These are phyloP conservation scores for Aphanomyces stellatus DNA, from an alignment of 352 stramenopile genomes.

Conservation along the genomic window DNA sequence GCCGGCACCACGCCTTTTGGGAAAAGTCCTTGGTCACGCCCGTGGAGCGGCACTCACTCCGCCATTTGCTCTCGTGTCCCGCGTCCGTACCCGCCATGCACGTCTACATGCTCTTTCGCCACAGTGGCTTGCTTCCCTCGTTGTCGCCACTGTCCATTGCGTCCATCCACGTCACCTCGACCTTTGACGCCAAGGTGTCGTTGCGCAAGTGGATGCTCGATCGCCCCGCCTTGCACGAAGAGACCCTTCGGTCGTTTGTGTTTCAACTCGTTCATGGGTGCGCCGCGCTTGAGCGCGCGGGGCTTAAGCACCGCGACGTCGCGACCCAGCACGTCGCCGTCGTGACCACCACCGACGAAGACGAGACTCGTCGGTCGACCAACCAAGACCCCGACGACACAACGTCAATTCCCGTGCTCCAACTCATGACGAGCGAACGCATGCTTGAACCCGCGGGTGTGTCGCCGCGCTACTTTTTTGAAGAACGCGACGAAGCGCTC, in stretches of 20 bases:
- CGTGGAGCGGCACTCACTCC: conserved; percentile 54
- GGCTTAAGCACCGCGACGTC: conserved; percentile 41
- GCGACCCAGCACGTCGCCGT: conserved; percentile 50
- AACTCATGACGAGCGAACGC: conserved; percentile 3
- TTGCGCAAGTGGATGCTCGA: not conserved
- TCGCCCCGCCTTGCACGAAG: not conserved
- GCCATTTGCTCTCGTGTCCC: conserved; percentile 37
- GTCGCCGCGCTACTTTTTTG: conserved; percentile 1
- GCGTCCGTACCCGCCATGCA: conserved; percentile 49
- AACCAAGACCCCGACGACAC: not conserved
- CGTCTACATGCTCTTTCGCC: conserved; percentile 64
- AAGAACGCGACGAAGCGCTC: conserved; percentile 2
- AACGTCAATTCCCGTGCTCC: conserved; percentile 21
- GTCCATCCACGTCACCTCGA: not conserved
- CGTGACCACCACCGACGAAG: conserved; percentile 14
- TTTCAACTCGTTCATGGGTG: conserved; percentile 53
- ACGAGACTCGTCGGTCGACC: not conserved
- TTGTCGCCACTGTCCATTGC: conserved; percentile 21
- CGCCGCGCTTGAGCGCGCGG: conserved; percentile 38
- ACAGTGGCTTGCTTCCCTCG: conserved; percentile 27
- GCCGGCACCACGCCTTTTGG: conserved; percentile 53
- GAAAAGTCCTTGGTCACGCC: conserved; percentile 52
- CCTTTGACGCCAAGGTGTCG: not conserved
- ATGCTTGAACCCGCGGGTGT: conserved; percentile 16
- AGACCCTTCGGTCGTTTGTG: conserved; percentile 41